Evolutionary conservation across 1,284 basidiomycete genomes (phyloP).

Genomic region (Leccinum pallidistipes): DNA sequence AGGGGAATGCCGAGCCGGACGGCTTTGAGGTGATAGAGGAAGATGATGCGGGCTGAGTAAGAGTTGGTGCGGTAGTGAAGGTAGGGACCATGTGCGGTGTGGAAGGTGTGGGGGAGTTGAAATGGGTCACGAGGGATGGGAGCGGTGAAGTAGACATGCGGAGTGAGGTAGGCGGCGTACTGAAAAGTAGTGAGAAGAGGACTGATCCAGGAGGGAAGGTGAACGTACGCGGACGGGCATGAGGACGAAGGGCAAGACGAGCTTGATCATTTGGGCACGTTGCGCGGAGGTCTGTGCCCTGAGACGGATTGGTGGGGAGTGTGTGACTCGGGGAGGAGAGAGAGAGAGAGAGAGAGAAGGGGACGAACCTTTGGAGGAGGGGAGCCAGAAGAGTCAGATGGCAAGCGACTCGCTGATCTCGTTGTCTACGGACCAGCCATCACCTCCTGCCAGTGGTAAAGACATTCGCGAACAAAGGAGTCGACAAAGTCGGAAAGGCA

Average conservation of each 20-base stretch:
- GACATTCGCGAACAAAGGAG: conserved; percentile 41
- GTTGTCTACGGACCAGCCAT: conserved; percentile 60
- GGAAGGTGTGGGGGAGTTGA: conserved; percentile 39
- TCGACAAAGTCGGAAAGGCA: too few species aligned
- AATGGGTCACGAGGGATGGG: conserved; percentile 40
- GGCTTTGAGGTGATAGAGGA: conserved; percentile 42
- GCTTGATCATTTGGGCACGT: conserved; percentile 46
- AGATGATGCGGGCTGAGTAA: conserved; percentile 16
- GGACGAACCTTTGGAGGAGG: conserved; percentile 46
- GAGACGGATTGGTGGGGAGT: conserved; percentile 44
- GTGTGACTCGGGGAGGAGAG: background rate
- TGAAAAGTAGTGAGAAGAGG: conserved; percentile 25
- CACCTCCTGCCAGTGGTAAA: conserved; percentile 46
- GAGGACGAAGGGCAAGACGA: conserved; percentile 59
- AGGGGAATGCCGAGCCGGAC: conserved; percentile 48
- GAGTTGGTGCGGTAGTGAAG: conserved; percentile 52
- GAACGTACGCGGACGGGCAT: conserved; percentile 49
- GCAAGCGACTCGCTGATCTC: conserved; percentile 47
- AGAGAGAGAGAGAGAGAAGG: background rate
- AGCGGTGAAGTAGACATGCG: conserved; percentile 57
- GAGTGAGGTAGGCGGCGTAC: conserved; percentile 59
- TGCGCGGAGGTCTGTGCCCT: conserved; percentile 38
- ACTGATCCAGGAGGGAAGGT: background rate
- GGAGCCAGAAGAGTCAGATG: conserved; percentile 64
- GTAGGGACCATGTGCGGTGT: conserved; percentile 54